Conservation (phyloP, 2,329 filamentous ascomycete species). For the Corynespora cassiicola region DNA sequence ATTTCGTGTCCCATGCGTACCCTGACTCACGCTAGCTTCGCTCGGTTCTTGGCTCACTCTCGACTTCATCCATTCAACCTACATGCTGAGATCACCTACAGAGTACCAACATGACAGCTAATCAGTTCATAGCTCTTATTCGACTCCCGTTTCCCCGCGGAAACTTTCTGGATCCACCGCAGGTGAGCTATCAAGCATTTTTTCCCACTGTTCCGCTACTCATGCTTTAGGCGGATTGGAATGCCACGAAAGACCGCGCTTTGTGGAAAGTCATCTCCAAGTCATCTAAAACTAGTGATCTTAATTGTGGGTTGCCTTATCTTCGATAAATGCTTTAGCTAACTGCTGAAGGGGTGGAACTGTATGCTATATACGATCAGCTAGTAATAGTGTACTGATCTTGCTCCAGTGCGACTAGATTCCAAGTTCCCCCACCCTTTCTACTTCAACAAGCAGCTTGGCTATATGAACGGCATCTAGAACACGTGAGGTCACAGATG, state of each 20-base stretch:
- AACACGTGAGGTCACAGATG: constrained; percentile 89
- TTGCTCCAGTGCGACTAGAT: constrained; percentile 66
- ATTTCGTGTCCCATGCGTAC: too few species aligned
- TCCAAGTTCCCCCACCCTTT: constrained; percentile 86
- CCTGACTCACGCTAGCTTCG: too few species aligned
- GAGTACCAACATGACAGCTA: constrained; percentile 28
- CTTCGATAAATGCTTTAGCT: constrained; percentile 4
- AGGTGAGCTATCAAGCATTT: constrained; percentile 60
- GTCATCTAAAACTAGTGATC: constrained; percentile 76
- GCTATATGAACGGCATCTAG: constrained; percentile 88
- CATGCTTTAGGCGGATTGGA: constrained; percentile 77
- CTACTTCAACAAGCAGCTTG: constrained; percentile 92
- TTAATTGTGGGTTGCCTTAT: constrained; percentile 86
- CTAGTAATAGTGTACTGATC: neutral
- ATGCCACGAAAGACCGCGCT: constrained; percentile 81
- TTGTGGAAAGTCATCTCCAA: constrained; percentile 91
- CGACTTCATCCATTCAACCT: too few species aligned
- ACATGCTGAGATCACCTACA: too few species aligned
- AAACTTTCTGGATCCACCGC: constrained; percentile 88
- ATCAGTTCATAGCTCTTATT: constrained; percentile 76
- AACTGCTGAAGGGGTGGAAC: constrained; percentile 68
- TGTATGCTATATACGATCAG: constrained; percentile 72
- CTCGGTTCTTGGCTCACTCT: too few species aligned
- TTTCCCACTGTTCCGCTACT: constrained; percentile 1
- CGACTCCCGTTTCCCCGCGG: constrained; percentile 87